Base-by-base conservation (phyloP, 2,329 filamentous ascomycete species). In the Paradendryphiella salina region DNA sequence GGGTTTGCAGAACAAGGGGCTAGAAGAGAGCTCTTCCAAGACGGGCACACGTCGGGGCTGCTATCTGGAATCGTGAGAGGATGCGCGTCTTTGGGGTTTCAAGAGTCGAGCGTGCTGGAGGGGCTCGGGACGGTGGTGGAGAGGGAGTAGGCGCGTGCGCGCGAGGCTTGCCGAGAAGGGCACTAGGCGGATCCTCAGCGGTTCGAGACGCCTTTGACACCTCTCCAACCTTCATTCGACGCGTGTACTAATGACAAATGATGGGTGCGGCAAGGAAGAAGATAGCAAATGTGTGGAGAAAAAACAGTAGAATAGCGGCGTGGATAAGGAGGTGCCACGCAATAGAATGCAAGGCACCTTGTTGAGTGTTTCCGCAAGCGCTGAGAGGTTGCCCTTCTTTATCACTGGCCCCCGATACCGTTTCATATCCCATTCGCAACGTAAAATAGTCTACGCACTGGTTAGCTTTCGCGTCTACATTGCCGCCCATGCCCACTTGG, bases 351-450 rank as follows among this genome's bases (percentile, higher is more conserved):
- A 50, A 39, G 41, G 45, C 32, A 52, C 46, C 33, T 34, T 29
- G 51, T 42, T 42, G 45, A 46, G 49, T 18, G 46, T 46, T 43
- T 47, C 50, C 56, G 45, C 66, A 71, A 66, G 65, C 69, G 67
- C 67, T 67, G 65, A 40, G 45, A 61, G 58, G 55, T 46, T 56
- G 47, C 40, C 46, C 50, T 46, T 57, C 54, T 61, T 61, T 63
- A 61, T 64, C 55, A 61, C 51, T 61, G 57, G 60, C 52, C 51
- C 60, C 45, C 45, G 53, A 54, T 52, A 52, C 47, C 57, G 66
- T 69, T 69, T 70, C 66, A 64, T 60, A 50, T 61, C 53, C 52
- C 57, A 50, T 60, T 50, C 46, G 58, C 61, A 52, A 63, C 59
- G 62, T 65, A 62, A 47, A 50, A 49, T 39, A 51, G 51, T 33